These are phyloP conservation scores for Fusarium brachygibbosum DNA, from an alignment of 2,329 filamentous ascomycete species.

Conservation along the genomic window DNA sequence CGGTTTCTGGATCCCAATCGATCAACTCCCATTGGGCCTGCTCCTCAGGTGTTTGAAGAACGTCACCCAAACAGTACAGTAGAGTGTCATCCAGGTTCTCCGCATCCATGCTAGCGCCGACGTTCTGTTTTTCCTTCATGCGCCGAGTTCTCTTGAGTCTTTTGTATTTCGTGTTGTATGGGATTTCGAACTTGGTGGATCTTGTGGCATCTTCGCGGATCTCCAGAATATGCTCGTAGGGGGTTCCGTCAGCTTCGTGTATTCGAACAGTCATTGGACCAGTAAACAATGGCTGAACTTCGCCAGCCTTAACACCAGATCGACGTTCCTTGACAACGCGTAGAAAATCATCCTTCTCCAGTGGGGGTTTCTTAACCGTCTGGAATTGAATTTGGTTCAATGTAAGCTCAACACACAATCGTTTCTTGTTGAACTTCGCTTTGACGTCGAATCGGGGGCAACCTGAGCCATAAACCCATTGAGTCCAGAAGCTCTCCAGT, in stretches of 20 bases:
- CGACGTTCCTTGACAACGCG: conserved; percentile 85
- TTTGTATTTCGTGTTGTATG: conserved; percentile 99
- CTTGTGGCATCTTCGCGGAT: conserved; percentile 88
- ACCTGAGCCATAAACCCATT: conserved; percentile 91
- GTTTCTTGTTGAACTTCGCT: conserved; percentile 97
- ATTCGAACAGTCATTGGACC: conserved; percentile 98
- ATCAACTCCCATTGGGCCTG: conserved; percentile 84
- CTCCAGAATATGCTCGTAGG: conserved; percentile 97
- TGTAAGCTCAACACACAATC: conserved; percentile 91
- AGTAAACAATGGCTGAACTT: conserved; percentile 84
- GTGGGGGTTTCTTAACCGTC: conserved; percentile 57
- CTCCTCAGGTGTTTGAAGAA: conserved; percentile 86
- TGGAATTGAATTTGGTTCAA: conserved; percentile 80
- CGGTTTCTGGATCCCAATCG: conserved; percentile 91
- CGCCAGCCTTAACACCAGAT: conserved; percentile 75
- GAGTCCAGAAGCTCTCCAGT: conserved; percentile 90
- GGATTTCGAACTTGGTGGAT: conserved; percentile 86
- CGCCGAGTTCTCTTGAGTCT: conserved; percentile 89
- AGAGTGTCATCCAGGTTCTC: conserved; percentile 82
- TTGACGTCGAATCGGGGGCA: conserved; percentile 89
- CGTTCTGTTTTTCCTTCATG: conserved; percentile 78
- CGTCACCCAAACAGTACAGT: conserved; percentile 92
- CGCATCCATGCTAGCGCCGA: conserved; percentile 70
- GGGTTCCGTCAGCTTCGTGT: conserved; percentile 97
- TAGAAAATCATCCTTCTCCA: conserved; percentile 83